phyloP scores from a whole-genome alignment of 163 green algal genomes.

The Chlorella variabilis region DNA sequence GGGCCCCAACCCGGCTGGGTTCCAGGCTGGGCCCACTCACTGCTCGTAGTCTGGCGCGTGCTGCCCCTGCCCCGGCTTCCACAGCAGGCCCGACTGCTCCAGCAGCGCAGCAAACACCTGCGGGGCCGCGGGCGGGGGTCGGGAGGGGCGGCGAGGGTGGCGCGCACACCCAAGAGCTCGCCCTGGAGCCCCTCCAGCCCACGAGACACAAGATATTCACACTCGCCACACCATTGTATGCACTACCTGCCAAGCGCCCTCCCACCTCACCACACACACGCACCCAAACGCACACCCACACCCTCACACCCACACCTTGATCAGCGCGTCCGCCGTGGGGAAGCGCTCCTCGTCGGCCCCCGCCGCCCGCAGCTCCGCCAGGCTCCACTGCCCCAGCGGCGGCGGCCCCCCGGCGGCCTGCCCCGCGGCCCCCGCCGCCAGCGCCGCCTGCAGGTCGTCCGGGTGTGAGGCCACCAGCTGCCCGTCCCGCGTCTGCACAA shows the following conservation, averaged over 20 bases:
- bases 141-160: too few relatives aligned
- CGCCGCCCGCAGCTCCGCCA: slow-evolving; percentile 16
- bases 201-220: too few relatives aligned
- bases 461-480: slow-evolving; percentile 43
- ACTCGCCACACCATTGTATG: too few relatives aligned
- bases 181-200: too few relatives aligned
- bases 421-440: background rate
- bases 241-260: too few relatives aligned
- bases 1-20: too few relatives aligned
- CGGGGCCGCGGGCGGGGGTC: too few relatives aligned
- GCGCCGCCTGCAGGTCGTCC: slow-evolving; percentile 12
- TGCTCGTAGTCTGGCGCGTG: background rate
- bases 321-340: slow-evolving; percentile 7
- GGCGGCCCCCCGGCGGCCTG: background rate
- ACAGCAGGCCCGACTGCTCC: slow-evolving; percentile 19
- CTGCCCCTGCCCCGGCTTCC: background rate
- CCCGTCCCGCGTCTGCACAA: slow-evolving; percentile 38
- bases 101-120: slow-evolving; percentile 29
- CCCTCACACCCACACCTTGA: slow-evolving; percentile 7
- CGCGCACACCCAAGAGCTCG: too few relatives aligned
- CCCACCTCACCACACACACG: too few relatives aligned
- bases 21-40: too few relatives aligned
- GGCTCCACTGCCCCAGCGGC: background rate
- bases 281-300: background rate
- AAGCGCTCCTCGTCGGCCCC: slow-evolving; percentile 31